Percentiles rank a stretch among this genome's conserved stretches.
Conservation (phyloP, 1,139 yeast genomes). For the Wickerhamiella infanticola region DNA sequence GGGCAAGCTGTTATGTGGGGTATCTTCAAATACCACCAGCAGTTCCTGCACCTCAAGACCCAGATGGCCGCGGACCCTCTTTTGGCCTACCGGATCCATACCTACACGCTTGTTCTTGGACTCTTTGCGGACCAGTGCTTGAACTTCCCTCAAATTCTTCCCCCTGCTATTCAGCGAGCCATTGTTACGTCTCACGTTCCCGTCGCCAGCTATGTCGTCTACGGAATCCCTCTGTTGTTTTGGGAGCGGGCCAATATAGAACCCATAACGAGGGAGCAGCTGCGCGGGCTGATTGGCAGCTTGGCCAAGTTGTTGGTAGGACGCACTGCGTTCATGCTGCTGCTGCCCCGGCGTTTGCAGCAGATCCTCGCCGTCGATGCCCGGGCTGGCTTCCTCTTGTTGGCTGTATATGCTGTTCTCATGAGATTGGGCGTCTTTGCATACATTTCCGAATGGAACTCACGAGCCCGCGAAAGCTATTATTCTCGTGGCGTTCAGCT, state of each 20-base stretch:
- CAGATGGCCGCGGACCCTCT: not conserved
- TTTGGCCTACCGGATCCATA: not conserved
- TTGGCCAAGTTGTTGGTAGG: not conserved
- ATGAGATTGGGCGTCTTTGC: not conserved
- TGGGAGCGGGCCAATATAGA: not conserved
- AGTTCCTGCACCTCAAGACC: not conserved
- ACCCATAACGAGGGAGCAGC: not conserved
- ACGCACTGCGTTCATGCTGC: not conserved
- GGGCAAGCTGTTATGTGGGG: constrained; percentile 3
- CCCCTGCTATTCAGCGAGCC: not conserved
- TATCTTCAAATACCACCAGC: not conserved
- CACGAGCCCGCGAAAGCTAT: not conserved
- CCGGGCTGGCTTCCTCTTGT: not conserved
- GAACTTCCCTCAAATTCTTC: not conserved
- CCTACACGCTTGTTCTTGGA: not conserved
- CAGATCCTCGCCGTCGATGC: not conserved
- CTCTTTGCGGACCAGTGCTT: not conserved
- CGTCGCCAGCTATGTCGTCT: not conserved
- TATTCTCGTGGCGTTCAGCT: not conserved
- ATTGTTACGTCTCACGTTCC: not conserved
- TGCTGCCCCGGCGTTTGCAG: not conserved
- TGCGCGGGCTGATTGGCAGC: not conserved
- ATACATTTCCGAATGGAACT: not conserved
- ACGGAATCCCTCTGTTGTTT: not conserved
- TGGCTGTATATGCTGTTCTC: not conserved